Percentiles rank a stretch among this genome's conserved stretches.
phyloP scores from a whole-genome alignment of 139 green algal genomes.

The Nannochloris sp. region DNA sequence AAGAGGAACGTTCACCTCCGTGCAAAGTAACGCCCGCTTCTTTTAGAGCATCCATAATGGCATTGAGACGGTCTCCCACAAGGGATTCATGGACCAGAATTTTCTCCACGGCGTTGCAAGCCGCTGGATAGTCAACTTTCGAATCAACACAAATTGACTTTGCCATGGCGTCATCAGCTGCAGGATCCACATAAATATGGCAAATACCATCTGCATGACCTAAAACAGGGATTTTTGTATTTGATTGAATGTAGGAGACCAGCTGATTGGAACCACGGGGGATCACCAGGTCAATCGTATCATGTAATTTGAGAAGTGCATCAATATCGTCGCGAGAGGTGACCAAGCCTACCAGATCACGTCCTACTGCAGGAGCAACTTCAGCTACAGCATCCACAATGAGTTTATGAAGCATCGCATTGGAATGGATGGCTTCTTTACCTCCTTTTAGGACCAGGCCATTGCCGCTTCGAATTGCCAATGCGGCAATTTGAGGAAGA shows the following conservation, averaged over 20 bases:
- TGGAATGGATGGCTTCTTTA: slow-evolving; percentile 86
- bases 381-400: slow-evolving; percentile 50
- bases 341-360: slow-evolving; percentile 82
- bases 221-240: slow-evolving; percentile 97
- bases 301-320: slow-evolving; percentile 87
- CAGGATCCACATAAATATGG: slow-evolving; percentile 92
- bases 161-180: slow-evolving; percentile 49
- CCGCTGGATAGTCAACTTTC: slow-evolving; percentile 96
- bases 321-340: slow-evolving; percentile 77
- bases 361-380: slow-evolving; percentile 47
- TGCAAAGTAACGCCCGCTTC: slow-evolving; percentile 46
- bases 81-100: slow-evolving; percentile 67
- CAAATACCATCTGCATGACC: slow-evolving; percentile 98
- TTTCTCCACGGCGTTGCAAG: slow-evolving; percentile 98
- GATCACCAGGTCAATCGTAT: slow-evolving; percentile 97
- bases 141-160: slow-evolving; percentile 68
- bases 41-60: slow-evolving; percentile 49
- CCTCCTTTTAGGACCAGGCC: slow-evolving; percentile 94
- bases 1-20: slow-evolving; percentile 37
- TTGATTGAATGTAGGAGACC: slow-evolving; percentile 74
- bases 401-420: slow-evolving; percentile 75
- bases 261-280: slow-evolving; percentile 84
- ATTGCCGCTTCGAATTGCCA: slow-evolving; percentile 72
- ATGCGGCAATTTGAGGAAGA: slow-evolving; percentile 84
- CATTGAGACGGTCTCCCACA: slow-evolving; percentile 22